These are phyloP conservation scores for Jatropha curcas DNA, from an alignment of 345 rosid species.

Conservation along the genomic window DNA sequence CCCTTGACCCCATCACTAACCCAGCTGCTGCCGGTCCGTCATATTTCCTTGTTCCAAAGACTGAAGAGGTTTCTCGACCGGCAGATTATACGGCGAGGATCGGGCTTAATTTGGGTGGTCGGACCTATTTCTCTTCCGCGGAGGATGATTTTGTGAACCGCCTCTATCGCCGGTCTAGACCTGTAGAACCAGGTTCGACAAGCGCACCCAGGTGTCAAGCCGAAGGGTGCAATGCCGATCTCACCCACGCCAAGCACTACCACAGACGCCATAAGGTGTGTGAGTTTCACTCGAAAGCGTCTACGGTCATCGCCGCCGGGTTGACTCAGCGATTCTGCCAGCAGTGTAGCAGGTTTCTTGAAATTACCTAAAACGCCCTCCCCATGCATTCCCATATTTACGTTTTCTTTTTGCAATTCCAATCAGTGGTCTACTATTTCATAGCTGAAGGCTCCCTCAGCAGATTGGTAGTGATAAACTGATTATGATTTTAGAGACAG, in stretches of 20 bases:
- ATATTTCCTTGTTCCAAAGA: conserved; percentile 63
- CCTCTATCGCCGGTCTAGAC: conserved; percentile 75
- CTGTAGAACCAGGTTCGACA: conserved; percentile 51
- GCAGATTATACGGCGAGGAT: conserved; percentile 62
- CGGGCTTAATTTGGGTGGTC: conserved; percentile 85
- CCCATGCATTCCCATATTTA: conserved; percentile 17
- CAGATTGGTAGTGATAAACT: background rate
- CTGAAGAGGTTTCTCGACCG: conserved; percentile 57
- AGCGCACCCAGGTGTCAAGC: conserved; percentile 87
- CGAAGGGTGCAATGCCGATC: conserved; percentile 95
- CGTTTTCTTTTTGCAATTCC: background rate
- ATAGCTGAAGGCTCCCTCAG: background rate
- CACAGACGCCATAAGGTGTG: conserved; percentile 98
- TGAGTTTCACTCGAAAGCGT: conserved; percentile 93
- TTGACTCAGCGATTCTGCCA: conserved; percentile 98
- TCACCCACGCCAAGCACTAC: conserved; percentile 89
- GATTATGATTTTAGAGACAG: background rate
- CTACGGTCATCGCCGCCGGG: conserved; percentile 84
- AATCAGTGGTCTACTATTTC: background rate
- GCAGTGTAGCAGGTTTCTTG: conserved; percentile 91
- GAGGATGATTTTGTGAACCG: conserved; percentile 91
- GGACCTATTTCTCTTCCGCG: conserved; percentile 87
- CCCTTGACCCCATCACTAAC: conserved; percentile 37
- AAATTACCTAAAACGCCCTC: conserved; percentile 34
- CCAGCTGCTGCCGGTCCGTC: conserved; percentile 25